Evolutionary conservation across 345 rosid genomes (phyloP).

Genomic region (Heritiera fomes): DNA sequence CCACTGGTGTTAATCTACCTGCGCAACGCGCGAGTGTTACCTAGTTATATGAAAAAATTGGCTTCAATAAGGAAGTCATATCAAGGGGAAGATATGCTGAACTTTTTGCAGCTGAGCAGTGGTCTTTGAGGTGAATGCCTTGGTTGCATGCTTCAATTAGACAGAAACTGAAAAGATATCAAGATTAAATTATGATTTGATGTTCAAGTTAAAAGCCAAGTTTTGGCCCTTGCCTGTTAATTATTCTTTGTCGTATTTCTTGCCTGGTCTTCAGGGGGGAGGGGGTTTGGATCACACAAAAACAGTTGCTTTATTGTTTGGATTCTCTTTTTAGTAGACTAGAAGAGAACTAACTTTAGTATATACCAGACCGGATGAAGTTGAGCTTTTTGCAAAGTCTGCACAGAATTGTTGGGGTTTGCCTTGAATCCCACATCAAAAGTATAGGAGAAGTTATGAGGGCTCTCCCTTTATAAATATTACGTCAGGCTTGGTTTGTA

Average conservation of each 20-base stretch:
- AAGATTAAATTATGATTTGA: not conserved
- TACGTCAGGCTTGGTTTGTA: no score
- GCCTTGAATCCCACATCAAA: no score
- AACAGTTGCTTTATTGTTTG: not conserved
- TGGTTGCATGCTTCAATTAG: slow-evolving; percentile 10
- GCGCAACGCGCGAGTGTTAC: no score
- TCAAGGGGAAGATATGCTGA: slow-evolving; percentile 36
- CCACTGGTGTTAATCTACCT: no score
- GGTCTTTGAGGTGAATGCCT: slow-evolving; percentile 68
- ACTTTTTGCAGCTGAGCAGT: slow-evolving; percentile 80
- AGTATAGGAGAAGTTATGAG: no score
- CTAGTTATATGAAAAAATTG: slow-evolving; percentile 74
- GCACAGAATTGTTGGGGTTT: no score
- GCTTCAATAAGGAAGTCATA: slow-evolving; percentile 85
- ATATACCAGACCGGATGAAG: slow-evolving; percentile 79
- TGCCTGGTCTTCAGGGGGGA: not conserved
- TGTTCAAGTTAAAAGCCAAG: not conserved
- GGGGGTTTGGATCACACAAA: slow-evolving; percentile 4
- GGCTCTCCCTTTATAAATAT: no score
- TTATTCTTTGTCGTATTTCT: not conserved
- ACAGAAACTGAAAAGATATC: slow-evolving; percentile 3
- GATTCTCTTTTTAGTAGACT: slow-evolving; percentile 5
- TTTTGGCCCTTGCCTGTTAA: not conserved
- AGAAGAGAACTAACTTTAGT: slow-evolving; percentile 13
- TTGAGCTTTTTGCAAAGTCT: slow-evolving; percentile 78